Conservation (phyloP, 768 basidiomycete genomes). For the Psilocybe sp. region DNA sequence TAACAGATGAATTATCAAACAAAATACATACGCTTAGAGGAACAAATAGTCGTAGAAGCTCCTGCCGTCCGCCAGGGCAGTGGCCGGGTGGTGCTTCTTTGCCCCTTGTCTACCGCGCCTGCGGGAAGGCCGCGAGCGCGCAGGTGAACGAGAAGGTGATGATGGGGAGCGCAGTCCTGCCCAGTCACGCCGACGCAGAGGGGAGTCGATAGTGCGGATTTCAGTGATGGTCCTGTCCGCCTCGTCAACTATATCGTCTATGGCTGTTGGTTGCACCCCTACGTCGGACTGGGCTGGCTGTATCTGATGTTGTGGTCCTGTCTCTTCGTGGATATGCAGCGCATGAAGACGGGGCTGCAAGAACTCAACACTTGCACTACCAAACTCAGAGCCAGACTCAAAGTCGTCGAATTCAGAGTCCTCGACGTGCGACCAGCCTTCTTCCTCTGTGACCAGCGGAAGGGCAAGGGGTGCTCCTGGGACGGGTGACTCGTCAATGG, state of each 20-base stretch:
- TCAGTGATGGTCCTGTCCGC: slow-evolving; percentile 15
- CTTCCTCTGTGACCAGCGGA: slow-evolving; percentile 25
- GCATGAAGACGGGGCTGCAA: slow-evolving; percentile 18
- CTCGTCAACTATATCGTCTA: slow-evolving; percentile 7
- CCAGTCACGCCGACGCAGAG: slow-evolving; percentile 25
- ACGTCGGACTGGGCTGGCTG: neutral
- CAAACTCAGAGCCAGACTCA: slow-evolving; percentile 24
- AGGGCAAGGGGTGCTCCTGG: slow-evolving; percentile 4
- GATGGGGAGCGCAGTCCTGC: neutral
- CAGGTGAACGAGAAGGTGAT: slow-evolving; percentile 19
- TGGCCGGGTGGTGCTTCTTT: too few species aligned
- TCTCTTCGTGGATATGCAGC: slow-evolving; percentile 3
- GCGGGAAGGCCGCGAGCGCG: too few species aligned
- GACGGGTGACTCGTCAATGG: slow-evolving; percentile 22
- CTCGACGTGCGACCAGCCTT: slow-evolving; percentile 19
- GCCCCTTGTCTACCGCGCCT: too few species aligned
- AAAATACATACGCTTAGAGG: too few species aligned
- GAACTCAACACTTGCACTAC: slow-evolving; percentile 17
- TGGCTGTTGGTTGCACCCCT: neutral
- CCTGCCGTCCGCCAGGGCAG: too few species aligned
- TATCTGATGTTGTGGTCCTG: neutral
- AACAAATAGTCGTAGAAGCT: too few species aligned
- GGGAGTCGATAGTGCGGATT: slow-evolving; percentile 24
- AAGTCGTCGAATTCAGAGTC: slow-evolving; percentile 19
- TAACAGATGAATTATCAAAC: too few species aligned